Conservation (phyloP, 1,139 yeast species). For the Debaryomyces sp. region DNA sequence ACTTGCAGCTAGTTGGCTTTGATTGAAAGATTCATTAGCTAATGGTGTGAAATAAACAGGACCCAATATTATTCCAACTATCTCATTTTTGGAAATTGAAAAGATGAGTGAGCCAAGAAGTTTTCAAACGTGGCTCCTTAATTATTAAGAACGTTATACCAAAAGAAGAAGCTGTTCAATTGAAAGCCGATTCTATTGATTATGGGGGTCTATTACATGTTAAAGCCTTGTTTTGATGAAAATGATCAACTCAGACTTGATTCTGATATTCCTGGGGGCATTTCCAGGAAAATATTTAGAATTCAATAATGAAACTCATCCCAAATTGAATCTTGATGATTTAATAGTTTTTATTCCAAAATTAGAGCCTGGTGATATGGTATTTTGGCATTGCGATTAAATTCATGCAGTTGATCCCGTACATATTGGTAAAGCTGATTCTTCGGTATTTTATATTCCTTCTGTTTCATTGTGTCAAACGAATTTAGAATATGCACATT, state of each 20-base stretch:
- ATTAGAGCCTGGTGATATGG: slow-evolving; percentile 44
- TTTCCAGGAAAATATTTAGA: slow-evolving; percentile 25
- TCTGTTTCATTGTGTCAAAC: slow-evolving; percentile 29
- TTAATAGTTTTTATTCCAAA: slow-evolving; percentile 34
- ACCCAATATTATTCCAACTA: slow-evolving; percentile 20
- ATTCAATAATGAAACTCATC: slow-evolving; percentile 20
- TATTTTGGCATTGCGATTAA: slow-evolving; percentile 53
- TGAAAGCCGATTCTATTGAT: slow-evolving; percentile 20
- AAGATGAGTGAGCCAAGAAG: slow-evolving; percentile 11
- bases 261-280: slow-evolving; percentile 29
- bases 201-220: slow-evolving; percentile 39
- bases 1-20: slow-evolving; percentile 24
- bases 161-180: slow-evolving; percentile 23
- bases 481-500: slow-evolving; percentile 24
- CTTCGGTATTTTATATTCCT: slow-evolving; percentile 22
- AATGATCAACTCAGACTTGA: slow-evolving; percentile 22
- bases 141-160: slow-evolving; percentile 33
- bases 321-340: slow-evolving; percentile 28
- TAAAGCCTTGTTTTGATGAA: slow-evolving; percentile 46
- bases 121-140: slow-evolving; percentile 26
- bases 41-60: slow-evolving; percentile 23
- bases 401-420: slow-evolving; percentile 50
- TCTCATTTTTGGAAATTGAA: slow-evolving; percentile 17
- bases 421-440: slow-evolving; percentile 34
- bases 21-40: slow-evolving; percentile 24